These are phyloP conservation scores for Aspergillus aculeatinus DNA, from an alignment of 2,329 filamentous ascomycete genomes.

Conservation along the genomic window DNA sequence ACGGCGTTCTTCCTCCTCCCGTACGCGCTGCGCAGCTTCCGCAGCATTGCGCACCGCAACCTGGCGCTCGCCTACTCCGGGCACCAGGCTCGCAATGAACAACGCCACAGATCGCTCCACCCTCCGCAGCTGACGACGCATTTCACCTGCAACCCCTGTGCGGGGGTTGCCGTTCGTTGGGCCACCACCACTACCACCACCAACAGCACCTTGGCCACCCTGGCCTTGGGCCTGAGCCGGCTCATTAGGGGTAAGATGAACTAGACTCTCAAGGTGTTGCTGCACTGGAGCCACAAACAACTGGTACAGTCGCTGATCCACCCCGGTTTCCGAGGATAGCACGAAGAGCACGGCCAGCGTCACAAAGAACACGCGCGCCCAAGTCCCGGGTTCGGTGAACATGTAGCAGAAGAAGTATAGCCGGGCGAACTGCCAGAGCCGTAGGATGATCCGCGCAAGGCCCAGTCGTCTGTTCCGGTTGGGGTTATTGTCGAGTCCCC, in stretches of 20 bases:
- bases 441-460: conserved; percentile 43
- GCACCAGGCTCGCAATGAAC: conserved; percentile 62
- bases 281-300: conserved; percentile 42
- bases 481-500: neutral
- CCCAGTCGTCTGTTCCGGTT: conserved; percentile 31
- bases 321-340: conserved; percentile 42
- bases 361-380: conserved; percentile 45
- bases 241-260: conserved; percentile 32
- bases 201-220: neutral
- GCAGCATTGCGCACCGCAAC: conserved; percentile 57
- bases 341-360: conserved; percentile 38
- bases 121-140: conserved; percentile 41
- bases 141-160: neutral
- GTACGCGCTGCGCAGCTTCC: conserved; percentile 38
- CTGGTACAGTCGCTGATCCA: conserved; percentile 36
- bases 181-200: neutral
- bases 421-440: conserved; percentile 59
- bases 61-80: conserved; percentile 62
- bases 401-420: conserved; percentile 61
- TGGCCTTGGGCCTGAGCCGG: conserved; percentile 9
- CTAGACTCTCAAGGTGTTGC: conserved; percentile 46
- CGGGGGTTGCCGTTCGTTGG: neutral
- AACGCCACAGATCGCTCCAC: conserved; percentile 59
- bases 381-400: conserved; percentile 51
- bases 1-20: conserved; percentile 26